Evolutionary conservation across 805 yeast genomes (phyloP).

Genomic region (Ogataea degrootiae): DNA sequence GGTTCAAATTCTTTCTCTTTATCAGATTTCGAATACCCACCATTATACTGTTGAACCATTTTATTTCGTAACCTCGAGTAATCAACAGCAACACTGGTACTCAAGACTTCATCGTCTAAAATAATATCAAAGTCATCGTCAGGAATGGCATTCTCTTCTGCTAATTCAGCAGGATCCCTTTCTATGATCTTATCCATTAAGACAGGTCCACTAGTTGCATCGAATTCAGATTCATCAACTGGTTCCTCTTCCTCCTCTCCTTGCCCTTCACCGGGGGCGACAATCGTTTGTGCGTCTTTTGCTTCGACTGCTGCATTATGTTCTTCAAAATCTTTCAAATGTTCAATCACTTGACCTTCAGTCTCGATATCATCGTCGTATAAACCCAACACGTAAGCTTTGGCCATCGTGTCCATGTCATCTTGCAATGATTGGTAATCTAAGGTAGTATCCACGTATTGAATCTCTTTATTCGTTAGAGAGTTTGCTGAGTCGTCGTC

Average conservation of each 20-base stretch:
- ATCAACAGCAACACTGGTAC: conserved; percentile 46
- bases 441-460: conserved; percentile 26
- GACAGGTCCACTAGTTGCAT: conserved; percentile 34
- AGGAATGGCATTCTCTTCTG: conserved; percentile 15
- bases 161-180: conserved; percentile 29
- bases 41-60: conserved; percentile 39
- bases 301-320: conserved; percentile 46
- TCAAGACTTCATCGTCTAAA: conserved; percentile 32
- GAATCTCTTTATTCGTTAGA: neutral
- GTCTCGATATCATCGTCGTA: conserved; percentile 58
- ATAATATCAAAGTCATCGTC: conserved; percentile 28
- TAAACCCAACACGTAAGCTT: conserved; percentile 54
- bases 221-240: conserved; percentile 32
- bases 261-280: conserved; percentile 3
- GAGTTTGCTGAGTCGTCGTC: neutral
- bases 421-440: conserved; percentile 40
- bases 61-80: conserved; percentile 54
- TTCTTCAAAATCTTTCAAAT: conserved; percentile 47
- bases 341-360: conserved; percentile 51
- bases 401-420: conserved; percentile 53
- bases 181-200: conserved; percentile 42
- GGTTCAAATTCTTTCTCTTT: conserved; percentile 61
- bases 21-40: conserved; percentile 43
- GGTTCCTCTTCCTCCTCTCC: conserved; percentile 21
- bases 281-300: conserved; percentile 14